These are phyloP conservation scores for Aspergillus pseudoterreus DNA, from an alignment of 2,329 filamentous ascomycete species.

Conservation along the genomic window DNA sequence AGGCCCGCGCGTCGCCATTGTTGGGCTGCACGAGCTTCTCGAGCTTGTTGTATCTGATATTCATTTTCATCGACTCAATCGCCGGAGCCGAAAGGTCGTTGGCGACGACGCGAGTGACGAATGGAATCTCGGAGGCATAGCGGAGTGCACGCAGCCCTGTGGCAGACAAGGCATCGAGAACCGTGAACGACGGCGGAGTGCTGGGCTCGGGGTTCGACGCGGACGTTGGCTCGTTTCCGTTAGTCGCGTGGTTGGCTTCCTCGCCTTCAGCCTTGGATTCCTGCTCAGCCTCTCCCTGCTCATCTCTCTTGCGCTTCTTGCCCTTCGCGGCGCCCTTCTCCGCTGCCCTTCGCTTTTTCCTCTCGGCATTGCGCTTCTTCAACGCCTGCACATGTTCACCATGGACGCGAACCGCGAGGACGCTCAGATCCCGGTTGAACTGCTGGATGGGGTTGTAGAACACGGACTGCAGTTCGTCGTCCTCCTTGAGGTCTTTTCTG, in stretches of 20 bases:
- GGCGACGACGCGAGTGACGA: conserved; percentile 74
- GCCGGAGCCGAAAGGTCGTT: conserved; percentile 83
- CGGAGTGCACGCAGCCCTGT: conserved; percentile 87
- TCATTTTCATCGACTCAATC: conserved; percentile 75
- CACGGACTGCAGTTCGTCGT: conserved; percentile 68
- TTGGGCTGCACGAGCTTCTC: conserved; percentile 67
- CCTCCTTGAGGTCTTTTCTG: conserved; percentile 44
- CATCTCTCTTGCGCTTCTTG: conserved; percentile 38
- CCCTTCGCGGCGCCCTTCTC: conserved; percentile 30
- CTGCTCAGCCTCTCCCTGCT: conserved; percentile 21
- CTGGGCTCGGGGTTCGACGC: conserved; percentile 25
- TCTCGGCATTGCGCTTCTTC: conserved; percentile 49
- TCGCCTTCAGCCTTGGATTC: conserved; percentile 18
- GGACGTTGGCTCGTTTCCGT: conserved; percentile 8
- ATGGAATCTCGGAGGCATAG: conserved; percentile 87
- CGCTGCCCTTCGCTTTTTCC: conserved; percentile 33
- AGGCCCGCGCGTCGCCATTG: conserved; percentile 77
- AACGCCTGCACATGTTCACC: conserved; percentile 62
- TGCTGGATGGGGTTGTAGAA: conserved; percentile 99
- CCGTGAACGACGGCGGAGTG: conserved; percentile 60
- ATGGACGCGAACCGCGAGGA: conserved; percentile 86
- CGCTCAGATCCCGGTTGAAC: conserved; percentile 94
- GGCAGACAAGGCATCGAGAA: conserved; percentile 91
- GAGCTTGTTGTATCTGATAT: conserved; percentile 78
- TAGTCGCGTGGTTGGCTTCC: conserved; percentile 11